These are phyloP conservation scores for Trichoderma asperelloides DNA, from an alignment of 495 filamentous ascomycete genomes.

Conservation along the genomic window DNA sequence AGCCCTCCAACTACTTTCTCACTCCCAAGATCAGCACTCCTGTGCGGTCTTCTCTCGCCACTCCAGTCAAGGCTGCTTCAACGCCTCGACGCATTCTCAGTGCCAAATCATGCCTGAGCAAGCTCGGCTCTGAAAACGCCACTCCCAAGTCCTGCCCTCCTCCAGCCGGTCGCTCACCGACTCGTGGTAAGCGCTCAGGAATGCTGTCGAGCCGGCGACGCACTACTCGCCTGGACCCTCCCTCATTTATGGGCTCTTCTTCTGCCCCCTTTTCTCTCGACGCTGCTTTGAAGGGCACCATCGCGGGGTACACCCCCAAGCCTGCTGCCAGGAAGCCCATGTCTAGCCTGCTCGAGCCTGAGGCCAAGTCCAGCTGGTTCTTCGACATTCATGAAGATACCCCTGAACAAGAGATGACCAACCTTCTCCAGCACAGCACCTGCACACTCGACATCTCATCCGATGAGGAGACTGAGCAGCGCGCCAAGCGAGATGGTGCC, in stretches of 20 bases:
- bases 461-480: slow-evolving; percentile 50
- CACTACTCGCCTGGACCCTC: slow-evolving; percentile 52
- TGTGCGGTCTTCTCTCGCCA: slow-evolving; percentile 19
- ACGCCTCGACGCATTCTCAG: slow-evolving; percentile 33
- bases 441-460: slow-evolving; percentile 76
- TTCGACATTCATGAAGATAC: slow-evolving; percentile 96
- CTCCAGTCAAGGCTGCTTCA: slow-evolving; percentile 23
- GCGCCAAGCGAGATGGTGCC: slow-evolving; percentile 43
- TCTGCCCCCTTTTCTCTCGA: slow-evolving; percentile 66
- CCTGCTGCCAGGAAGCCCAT: slow-evolving; percentile 14
- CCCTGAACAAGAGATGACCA: slow-evolving; percentile 77
- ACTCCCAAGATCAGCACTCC: slow-evolving; percentile 23
- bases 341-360: slow-evolving; percentile 26
- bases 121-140: slow-evolving; percentile 27
- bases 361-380: slow-evolving; percentile 62
- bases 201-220: slow-evolving; percentile 55
- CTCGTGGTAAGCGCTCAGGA: slow-evolving; percentile 49
- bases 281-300: slow-evolving; percentile 63
- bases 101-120: slow-evolving; percentile 36
- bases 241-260: slow-evolving; percentile 28
- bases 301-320: slow-evolving; percentile 42
- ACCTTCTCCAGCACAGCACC: slow-evolving; percentile 84
- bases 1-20: slow-evolving; percentile 36
- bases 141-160: slow-evolving; percentile 35
- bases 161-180: slow-evolving; percentile 54